Evolutionary conservation across 306 rosid species (phyloP), one percentile per base, ranked within the genome.

Genomic region (Pyrus betulifolia): DNA sequence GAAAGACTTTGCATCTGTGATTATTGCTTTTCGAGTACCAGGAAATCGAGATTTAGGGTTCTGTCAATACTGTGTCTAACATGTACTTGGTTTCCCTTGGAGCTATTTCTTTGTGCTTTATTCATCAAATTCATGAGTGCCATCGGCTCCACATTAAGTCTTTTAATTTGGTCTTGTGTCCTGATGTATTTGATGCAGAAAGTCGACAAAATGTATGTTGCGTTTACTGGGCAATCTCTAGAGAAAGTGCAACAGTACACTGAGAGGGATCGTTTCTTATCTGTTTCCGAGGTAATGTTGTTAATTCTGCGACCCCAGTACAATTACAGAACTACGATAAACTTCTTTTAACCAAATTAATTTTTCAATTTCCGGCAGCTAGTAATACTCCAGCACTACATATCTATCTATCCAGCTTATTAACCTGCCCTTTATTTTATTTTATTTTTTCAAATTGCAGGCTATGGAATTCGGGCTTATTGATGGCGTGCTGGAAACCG

Each of bases 401-500:
- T 69, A 11, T 49, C 23, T 69, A 15, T 57, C 27, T 35, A 31
- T 22, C 19, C 1, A 30, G 59, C 19, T 40, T 73, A 2, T 70
- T 57, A 3, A 57, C 13, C 11, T 6, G 25, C 61, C 22, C 25
- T 57, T 31, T 35, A 4, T 31, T 31, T 31, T 31, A 4, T 58
- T 67, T 66, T 28, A 4, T 67, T 44, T 18, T 61, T 74, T 74
- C 49, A 45, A 21, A 61, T 69, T 86, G 90, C 89, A 95, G 99
- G 99, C 97, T 67, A 59, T 92, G 88, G 99, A 95, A 78, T 89
- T 92, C 76, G 99, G 99, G 70, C 93, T 92, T 45, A 85, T 92
- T 19, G 99, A 95, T 58, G 92, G 97, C 52, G 87, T 91, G 65
- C 82, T 95, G 79, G 99, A 92, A 86, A 95, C 99, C 12, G 97